Percentiles rank a stretch among this genome's conserved stretches.
These are phyloP conservation scores for Gossypium armourianum DNA, from an alignment of 441 rosid species.

Conservation along the genomic window DNA sequence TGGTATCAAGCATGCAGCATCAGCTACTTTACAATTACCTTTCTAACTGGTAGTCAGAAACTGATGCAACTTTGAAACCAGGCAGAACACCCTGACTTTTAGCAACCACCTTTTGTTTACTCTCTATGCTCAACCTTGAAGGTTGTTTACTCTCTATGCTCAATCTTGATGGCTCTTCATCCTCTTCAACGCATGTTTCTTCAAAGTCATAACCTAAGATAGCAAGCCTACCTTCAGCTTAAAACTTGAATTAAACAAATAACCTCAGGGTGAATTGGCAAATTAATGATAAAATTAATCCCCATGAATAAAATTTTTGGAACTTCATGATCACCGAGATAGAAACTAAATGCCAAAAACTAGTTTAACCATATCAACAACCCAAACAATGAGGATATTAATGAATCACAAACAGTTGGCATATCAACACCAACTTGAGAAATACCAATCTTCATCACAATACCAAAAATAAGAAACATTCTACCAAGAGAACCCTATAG, in stretches of 20 bases:
- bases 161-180: constrained; percentile 49
- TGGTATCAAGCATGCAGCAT: constrained; percentile 1
- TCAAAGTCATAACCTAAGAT: constrained; percentile 61
- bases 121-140: constrained; percentile 30
- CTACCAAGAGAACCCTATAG: not conserved
- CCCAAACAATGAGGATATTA: not conserved
- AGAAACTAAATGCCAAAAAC: not conserved
- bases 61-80: constrained; percentile 62
- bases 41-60: constrained; percentile 51
- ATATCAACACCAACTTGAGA: not conserved
- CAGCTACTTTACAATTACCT: constrained; percentile 39
- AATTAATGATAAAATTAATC: not conserved
- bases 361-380: constrained; percentile 8
- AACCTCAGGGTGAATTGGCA: not conserved
- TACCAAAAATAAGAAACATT: not conserved
- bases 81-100: constrained; percentile 56
- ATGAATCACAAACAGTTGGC: not conserved
- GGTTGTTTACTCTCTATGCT: constrained; percentile 34
- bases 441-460: not conserved
- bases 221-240: constrained; percentile 8
- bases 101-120: constrained; percentile 42
- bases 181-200: constrained; percentile 59
- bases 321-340: not conserved
- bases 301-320: not conserved
- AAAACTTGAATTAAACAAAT: constrained; percentile 5